phyloP scores from a whole-genome alignment of 176 grass and related monocot genomes.

The Aegilops longissima region DNA sequence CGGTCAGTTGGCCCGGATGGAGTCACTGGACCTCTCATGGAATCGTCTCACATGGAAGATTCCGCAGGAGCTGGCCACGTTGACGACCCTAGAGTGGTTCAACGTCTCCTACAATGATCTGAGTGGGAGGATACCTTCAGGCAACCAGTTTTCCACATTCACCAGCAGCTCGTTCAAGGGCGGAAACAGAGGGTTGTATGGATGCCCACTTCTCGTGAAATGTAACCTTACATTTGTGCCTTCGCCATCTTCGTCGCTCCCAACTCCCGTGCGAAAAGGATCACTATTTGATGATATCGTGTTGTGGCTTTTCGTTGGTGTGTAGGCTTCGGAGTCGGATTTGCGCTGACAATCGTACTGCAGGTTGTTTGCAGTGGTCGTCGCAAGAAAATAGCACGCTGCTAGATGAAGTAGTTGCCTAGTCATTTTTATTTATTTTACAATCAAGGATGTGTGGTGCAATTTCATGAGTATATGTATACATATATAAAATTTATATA shows the following conservation, averaged over 20 bases:
- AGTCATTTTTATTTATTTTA: not conserved
- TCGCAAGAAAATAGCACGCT: not conserved
- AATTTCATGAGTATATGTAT: too few relatives aligned
- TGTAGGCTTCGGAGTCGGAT: not conserved
- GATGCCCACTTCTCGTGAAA: not conserved
- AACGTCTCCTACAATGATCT: conserved; percentile 36
- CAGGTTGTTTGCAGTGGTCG: not conserved
- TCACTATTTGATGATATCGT: not conserved
- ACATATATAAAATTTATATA: too few relatives aligned
- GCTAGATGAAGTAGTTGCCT: not conserved
- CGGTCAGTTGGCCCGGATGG: not conserved
- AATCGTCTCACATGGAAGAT: conserved; percentile 30
- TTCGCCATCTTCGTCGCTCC: not conserved
- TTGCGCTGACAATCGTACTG: not conserved
- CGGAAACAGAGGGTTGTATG: not conserved
- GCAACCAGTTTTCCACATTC: not conserved
- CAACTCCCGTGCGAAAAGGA: not conserved
- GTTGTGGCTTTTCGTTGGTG: not conserved
- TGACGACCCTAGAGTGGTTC: conserved; percentile 26
- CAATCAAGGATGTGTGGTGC: too few relatives aligned
- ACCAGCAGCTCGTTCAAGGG: not conserved
- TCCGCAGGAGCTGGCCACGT: conserved; percentile 13
- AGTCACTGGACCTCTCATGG: conserved; percentile 40
- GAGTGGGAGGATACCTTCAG: conserved; percentile 24
- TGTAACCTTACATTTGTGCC: not conserved